Evolutionary conservation across 2,329 filamentous ascomycete species (phyloP), one percentile per base, ranked within the genome.

Genomic region (Diaporthe ampelina): DNA sequence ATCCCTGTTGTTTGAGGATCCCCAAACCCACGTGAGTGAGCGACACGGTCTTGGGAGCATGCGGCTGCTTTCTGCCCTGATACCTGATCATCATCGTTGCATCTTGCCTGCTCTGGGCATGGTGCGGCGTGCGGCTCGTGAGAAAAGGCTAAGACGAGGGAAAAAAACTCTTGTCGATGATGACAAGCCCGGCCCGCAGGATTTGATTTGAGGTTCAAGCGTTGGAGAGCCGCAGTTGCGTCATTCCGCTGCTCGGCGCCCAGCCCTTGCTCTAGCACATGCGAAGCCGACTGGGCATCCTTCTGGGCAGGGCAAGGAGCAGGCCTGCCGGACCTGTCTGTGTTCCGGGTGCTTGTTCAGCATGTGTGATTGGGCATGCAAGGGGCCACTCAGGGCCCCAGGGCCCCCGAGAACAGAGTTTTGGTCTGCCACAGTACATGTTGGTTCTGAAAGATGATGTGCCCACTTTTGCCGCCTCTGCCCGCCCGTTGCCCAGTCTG

Each of bases 171-270:
- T 40, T 24, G 56, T 29, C 29, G 37, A 61, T 48, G 59, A 45
- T 63, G 40, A 45, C 35, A 24, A 61, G 52, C 35, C 63, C 63
- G 45, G 45, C 63, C 63, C 45, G 63, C 63, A 67, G 21, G 63
- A 67, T 67, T 67, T 52, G 63, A 67, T 52, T 67, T 37, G 61
- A 52, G 61, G 61, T 67, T 67, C 63, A 67, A 67, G 29, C 45
- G 29, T 67, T 17, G 63, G 45, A 50, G 63, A 67, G 63, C 63
- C 63, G 63, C 45, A 67, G 63, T 67, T 67, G 63, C 63, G 63
- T 67, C 63, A 67, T 67, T 67, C 63, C 63, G 63, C 63, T 40
- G 26, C 63, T 67, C 45, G 63, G 63, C 63, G 45, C 45, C 63
- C 29, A 52, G 63, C 63, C 63, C 63, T 52, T 52, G 63, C 63